A percentile compares a stretch with the other conserved stretches of the same genome.
These are phyloP conservation scores for Phytophthora macrochlamydospora DNA, from an alignment of 352 stramenopile genomes.

Conservation along the genomic window DNA sequence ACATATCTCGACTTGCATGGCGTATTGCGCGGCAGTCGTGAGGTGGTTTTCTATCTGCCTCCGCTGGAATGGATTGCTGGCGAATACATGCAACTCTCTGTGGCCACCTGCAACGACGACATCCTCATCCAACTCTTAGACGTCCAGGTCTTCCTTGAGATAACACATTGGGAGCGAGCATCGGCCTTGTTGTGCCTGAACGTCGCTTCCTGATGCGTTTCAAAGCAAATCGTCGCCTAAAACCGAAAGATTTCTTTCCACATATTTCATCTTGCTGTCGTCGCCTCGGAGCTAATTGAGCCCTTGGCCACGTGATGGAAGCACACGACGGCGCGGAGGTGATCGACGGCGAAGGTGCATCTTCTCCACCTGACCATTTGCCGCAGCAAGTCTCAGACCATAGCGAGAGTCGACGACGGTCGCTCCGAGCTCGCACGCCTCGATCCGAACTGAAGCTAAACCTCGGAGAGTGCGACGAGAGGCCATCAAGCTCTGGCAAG, in stretches of 20 bases:
- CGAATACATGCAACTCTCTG: conserved; percentile 29
- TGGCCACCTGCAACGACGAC: conserved; percentile 11
- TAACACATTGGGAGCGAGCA: conserved; percentile 17
- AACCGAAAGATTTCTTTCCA: conserved; percentile 2
- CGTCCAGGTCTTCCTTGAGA: conserved; percentile 23
- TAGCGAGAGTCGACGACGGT: conserved; percentile 9
- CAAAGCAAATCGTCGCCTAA: not conserved
- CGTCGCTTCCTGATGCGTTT: conserved; percentile 7
- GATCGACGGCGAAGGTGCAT: conserved; percentile 20
- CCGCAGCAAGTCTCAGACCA: conserved; percentile 21
- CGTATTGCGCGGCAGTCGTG: conserved; percentile 11
- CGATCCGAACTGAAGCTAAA: conserved; percentile 15
- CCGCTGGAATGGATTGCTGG: conserved; percentile 30
- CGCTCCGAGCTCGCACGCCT: conserved; percentile 4
- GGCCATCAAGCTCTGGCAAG: conserved; percentile 1
- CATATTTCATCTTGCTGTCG: conserved; percentile 5
- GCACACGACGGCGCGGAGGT: conserved; percentile 15
- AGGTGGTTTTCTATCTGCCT: conserved; percentile 30
- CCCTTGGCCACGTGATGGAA: conserved; percentile 20
- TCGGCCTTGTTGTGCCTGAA: conserved; percentile 9
- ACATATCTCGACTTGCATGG: conserved; percentile 18
- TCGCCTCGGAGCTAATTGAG: not conserved
- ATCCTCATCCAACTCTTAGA: conserved; percentile 8
- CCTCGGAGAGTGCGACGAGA: conserved; percentile 14
- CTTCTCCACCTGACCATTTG: conserved; percentile 5